Evolutionary conservation across 495 filamentous ascomycete genomes (phyloP).

Genomic region (Jackrogersella multiformis): DNA sequence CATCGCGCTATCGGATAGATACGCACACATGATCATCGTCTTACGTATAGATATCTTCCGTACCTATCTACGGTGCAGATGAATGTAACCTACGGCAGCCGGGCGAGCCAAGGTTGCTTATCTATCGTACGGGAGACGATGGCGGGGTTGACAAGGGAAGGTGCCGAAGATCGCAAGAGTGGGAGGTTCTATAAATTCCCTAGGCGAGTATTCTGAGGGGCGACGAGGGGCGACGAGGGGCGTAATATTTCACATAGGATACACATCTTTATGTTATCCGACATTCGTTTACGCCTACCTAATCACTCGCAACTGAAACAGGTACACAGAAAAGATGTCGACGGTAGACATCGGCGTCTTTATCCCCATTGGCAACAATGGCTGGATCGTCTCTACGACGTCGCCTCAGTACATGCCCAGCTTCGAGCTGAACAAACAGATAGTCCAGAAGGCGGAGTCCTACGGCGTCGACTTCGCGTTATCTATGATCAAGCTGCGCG

Average conservation of each 20-base stretch:
- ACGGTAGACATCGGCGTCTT: conserved; percentile 46
- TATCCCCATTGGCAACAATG: conserved; percentile 49
- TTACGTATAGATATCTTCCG: conserved; percentile 5
- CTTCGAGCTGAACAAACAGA: conserved; percentile 48
- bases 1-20: not conserved
- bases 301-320: not conserved
- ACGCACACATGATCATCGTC: conserved; percentile 9
- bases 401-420: conserved; percentile 47
- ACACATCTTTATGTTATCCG: not conserved
- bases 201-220: not conserved
- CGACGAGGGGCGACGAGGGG: not conserved
- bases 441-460: conserved; percentile 47
- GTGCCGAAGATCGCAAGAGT: conserved; percentile 11
- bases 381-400: conserved; percentile 47
- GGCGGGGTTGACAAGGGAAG: conserved; percentile 6
- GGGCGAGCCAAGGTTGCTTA: conserved; percentile 6
- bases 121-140: conserved; percentile 2
- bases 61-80: not conserved
- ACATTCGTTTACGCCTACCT: not conserved
- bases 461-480: conserved; percentile 48
- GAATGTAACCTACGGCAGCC: conserved; percentile 17
- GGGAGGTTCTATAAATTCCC: not conserved
- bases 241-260: not conserved
- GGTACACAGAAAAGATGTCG: conserved; percentile 14
- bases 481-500: conserved; percentile 49